Conservation (phyloP, 345 rosid species). For the Melaleuca alternifolia region DNA sequence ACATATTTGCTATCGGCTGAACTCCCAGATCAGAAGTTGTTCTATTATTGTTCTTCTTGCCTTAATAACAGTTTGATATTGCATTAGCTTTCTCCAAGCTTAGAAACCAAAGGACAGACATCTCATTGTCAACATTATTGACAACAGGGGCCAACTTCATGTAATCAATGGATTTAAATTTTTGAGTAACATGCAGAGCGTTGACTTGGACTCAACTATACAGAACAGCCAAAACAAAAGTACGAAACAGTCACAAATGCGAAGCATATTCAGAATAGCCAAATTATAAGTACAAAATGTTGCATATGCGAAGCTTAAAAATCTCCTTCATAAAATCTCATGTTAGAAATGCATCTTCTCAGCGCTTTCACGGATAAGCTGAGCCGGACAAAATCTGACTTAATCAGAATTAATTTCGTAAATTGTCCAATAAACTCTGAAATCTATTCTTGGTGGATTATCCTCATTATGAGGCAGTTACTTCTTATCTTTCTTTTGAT, state of each 20-base stretch:
- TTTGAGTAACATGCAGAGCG: neutral
- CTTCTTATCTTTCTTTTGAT: neutral
- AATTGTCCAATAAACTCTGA: neutral
- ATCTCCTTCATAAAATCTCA: neutral
- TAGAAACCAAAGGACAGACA: neutral
- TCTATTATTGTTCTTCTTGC: neutral
- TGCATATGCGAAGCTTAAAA: neutral
- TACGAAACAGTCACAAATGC: neutral
- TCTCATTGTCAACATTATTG: neutral
- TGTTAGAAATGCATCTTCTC: neutral
- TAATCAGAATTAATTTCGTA: neutral
- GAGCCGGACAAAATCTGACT: neutral
- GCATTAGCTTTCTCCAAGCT: neutral
- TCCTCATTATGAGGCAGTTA: neutral
- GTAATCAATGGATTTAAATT: neutral
- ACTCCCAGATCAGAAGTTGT: neutral
- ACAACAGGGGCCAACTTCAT: neutral
- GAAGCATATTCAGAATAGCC: neutral
- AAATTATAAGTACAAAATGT: neutral
- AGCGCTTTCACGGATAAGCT: neutral
- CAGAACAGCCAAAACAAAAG: neutral
- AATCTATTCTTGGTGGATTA: neutral
- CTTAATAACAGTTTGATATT: neutral
- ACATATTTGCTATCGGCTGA: neutral
- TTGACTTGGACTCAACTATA: neutral